These are phyloP conservation scores for Microbotryum intermedium DNA, from an alignment of 1,284 basidiomycete genomes.

Conservation along the genomic window DNA sequence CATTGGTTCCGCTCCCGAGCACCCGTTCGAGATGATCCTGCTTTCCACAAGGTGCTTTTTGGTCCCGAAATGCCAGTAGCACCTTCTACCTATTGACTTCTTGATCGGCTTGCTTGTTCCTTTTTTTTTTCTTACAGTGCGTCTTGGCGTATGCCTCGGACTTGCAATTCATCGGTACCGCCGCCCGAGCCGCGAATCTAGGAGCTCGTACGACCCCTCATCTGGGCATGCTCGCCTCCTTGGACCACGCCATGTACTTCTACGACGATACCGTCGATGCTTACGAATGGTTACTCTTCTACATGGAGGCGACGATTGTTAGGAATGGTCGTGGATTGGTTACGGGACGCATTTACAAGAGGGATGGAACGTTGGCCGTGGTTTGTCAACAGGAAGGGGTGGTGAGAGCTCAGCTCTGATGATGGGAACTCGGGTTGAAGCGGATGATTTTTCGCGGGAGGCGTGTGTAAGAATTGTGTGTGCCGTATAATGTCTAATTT, in stretches of 20 bases:
- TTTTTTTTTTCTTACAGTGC: slow-evolving; percentile 48
- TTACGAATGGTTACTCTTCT: slow-evolving; percentile 25
- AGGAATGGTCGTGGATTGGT: slow-evolving; percentile 21
- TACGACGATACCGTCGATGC: slow-evolving; percentile 23
- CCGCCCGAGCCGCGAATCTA: slow-evolving; percentile 56
- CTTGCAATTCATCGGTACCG: slow-evolving; percentile 59
- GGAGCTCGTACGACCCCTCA: slow-evolving; percentile 39
- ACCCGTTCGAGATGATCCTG: slow-evolving; percentile 55
- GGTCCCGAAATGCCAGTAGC: background rate
- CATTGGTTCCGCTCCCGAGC: slow-evolving; percentile 67
- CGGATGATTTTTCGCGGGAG: too few species aligned
- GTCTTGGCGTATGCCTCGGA: slow-evolving; percentile 81
- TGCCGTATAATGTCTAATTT: too few species aligned
- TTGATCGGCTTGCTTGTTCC: too few species aligned
- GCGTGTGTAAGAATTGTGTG: too few species aligned
- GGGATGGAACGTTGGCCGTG: slow-evolving; percentile 15
- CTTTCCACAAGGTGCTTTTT: slow-evolving; percentile 64
- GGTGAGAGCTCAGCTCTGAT: too few species aligned
- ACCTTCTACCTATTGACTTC: background rate
- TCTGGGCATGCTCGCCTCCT: slow-evolving; percentile 58
- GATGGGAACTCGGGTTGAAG: too few species aligned
- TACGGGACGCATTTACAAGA: slow-evolving; percentile 24
- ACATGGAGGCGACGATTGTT: slow-evolving; percentile 20
- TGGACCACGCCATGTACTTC: slow-evolving; percentile 67
- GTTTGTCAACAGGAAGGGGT: too few species aligned